Percentiles rank a stretch among this genome's conserved stretches.
phyloP scores from a whole-genome alignment of 441 rosid species.

The Gossypium davidsonii region DNA sequence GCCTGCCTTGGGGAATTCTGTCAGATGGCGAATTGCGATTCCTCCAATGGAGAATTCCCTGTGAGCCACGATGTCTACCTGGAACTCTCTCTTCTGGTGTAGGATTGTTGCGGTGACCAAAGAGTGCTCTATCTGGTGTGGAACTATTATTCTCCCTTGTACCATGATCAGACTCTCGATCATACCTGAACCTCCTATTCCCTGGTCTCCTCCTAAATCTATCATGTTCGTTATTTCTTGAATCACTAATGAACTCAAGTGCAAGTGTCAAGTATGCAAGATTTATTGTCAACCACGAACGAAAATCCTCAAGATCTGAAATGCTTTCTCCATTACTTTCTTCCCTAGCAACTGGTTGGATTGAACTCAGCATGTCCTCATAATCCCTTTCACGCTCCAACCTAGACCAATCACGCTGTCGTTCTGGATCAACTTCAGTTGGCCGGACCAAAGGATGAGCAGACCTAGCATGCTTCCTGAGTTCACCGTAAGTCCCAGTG shows the following conservation, averaged over 20 bases:
- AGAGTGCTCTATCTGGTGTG: background rate
- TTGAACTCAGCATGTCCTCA: constrained; percentile 24
- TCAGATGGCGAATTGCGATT: background rate
- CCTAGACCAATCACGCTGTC: constrained; percentile 25
- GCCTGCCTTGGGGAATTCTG: constrained; percentile 13
- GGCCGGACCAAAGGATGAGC: constrained; percentile 33
- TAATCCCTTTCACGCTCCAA: constrained; percentile 24
- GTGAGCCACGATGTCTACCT: background rate
- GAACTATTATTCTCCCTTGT: background rate
- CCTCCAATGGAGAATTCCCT: constrained; percentile 12
- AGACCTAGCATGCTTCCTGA: constrained; percentile 34
- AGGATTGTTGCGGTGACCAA: background rate
- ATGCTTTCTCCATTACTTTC: background rate
- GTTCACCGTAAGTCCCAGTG: constrained; percentile 28
- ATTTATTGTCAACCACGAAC: constrained; percentile 4
- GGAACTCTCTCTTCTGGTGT: background rate
- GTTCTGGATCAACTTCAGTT: constrained; percentile 27
- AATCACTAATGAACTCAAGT: constrained; percentile 8
- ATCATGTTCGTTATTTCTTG: background rate
- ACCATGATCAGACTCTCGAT: background rate
- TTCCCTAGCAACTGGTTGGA: constrained; percentile 11
- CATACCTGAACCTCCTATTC: constrained; percentile 16
- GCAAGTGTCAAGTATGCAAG: constrained; percentile 6
- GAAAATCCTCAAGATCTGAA: background rate
- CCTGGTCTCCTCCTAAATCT: constrained; percentile 7